Conservation (phyloP, 768 basidiomycete genomes). For the Crucibulum laeve region DNA sequence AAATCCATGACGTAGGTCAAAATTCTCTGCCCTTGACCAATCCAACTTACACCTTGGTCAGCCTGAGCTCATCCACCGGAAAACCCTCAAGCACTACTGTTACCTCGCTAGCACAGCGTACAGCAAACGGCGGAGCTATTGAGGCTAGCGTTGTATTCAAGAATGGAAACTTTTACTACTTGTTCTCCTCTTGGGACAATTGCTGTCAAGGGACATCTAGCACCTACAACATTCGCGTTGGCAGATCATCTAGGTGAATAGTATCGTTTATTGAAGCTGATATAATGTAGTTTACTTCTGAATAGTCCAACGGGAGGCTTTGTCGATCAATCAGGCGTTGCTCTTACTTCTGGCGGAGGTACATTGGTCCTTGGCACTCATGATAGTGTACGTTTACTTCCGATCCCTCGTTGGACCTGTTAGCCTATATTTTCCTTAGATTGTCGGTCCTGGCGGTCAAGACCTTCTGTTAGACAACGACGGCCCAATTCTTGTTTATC, state of each 20-base stretch:
- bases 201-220: slow-evolving; percentile 47
- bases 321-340: slow-evolving; percentile 41
- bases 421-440: slow-evolving; percentile 19
- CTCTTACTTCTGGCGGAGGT: slow-evolving; percentile 44
- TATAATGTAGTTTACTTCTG: background rate
- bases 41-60: slow-evolving; percentile 8
- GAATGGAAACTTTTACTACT: slow-evolving; percentile 41
- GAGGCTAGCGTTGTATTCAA: slow-evolving; percentile 47
- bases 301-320: slow-evolving; percentile 37
- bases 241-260: slow-evolving; percentile 38
- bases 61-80: slow-evolving; percentile 35
- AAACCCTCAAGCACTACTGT: slow-evolving; percentile 32
- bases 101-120: slow-evolving; percentile 41
- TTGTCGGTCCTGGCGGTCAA: slow-evolving; percentile 53
- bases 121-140: slow-evolving; percentile 38
- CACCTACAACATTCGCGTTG: slow-evolving; percentile 60
- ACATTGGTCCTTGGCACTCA: slow-evolving; percentile 44
- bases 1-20: slow-evolving; percentile 28
- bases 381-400: slow-evolving; percentile 28
- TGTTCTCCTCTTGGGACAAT: slow-evolving; percentile 53
- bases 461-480: slow-evolving; percentile 40
- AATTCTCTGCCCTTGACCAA: background rate
- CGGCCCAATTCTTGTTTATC: slow-evolving; percentile 46
- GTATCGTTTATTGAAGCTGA: background rate
- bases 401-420: background rate